Conservation (phyloP, 257 asterid species). For the Nicotiana benthamiana region DNA sequence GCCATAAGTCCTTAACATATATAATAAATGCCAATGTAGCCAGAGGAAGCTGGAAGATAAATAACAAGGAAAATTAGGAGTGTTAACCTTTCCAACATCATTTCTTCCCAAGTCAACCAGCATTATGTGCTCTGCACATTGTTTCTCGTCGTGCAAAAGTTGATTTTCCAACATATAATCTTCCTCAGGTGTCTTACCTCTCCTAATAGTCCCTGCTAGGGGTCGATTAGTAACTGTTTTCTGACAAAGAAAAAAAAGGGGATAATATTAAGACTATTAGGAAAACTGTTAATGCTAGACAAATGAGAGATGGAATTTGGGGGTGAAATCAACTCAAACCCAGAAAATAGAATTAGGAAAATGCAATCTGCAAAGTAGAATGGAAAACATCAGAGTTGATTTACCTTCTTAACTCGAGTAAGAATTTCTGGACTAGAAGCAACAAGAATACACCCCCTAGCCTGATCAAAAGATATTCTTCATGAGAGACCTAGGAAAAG, state of each 20-base stretch:
- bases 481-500: background rate
- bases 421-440: slow-evolving; percentile 99
- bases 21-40: background rate
- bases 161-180: slow-evolving; percentile 83
- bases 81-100: slow-evolving; percentile 91
- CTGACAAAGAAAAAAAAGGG: slow-evolving; percentile 30
- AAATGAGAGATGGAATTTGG: background rate
- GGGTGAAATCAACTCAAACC: background rate
- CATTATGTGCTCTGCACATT: slow-evolving; percentile 98
- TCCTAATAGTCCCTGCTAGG: slow-evolving; percentile 86
- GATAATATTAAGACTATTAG: slow-evolving; percentile 1
- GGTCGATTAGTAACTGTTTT: slow-evolving; percentile 78
- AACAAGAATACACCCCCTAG: slow-evolving; percentile 89
- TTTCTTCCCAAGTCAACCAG: slow-evolving; percentile 98
- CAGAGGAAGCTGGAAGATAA: background rate
- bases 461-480: slow-evolving; percentile 35
- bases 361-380: background rate
- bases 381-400: background rate
- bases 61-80: background rate
- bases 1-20: background rate
- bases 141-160: slow-evolving; percentile 81
- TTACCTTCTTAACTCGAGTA: slow-evolving; percentile 83
- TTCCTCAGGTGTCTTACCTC: slow-evolving; percentile 89
- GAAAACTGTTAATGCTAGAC: slow-evolving; percentile 1
- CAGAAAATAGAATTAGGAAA: background rate